Base-by-base conservation (phyloP, 805 yeast genomes). In the Wickerhamomyces bovis region DNA sequence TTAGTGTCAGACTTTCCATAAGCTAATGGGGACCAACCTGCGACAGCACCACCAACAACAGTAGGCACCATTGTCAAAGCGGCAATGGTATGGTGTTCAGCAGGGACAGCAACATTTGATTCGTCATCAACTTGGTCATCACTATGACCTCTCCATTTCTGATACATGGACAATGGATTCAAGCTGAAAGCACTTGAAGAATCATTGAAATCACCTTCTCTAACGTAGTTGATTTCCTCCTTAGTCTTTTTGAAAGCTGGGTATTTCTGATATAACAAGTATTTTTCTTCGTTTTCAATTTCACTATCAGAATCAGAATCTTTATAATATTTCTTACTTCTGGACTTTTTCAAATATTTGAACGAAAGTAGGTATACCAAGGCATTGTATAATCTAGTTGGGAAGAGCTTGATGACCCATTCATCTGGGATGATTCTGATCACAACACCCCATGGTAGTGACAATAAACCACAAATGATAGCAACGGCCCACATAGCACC, bases 401-500 rank as follows among this genome's bases (percentile, higher is more conserved):
- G 96, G 79, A 85, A 85, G 13, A 77, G 58, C 46, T 63, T 71
- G 46, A 74, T 72, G 1, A 79, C 83, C 85, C 89, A 80, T 48
- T 72, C 70, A 66, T 95, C 96, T 2, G 99, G 99, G 31, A 85
- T 72, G 11, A 84, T 73, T 62, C 99, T 78, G 39, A 92, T 76
- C 12, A 89, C 22, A 18, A 73, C 62, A 46, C 97, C 98, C 40
- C 80, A 75, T 0, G 98, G 97, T 38, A 94, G 67, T 15, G 96
- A 83, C 16, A 85, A 42, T 52, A 85, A 62, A 26, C 98, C 98
- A 68, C 95, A 80, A 23, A 85, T 59, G 6, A 92, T 66, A 0
- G 98, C 94, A 2, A 89, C 81, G 1, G 78, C 94, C 99, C 99
- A 95, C 85, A 83, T 81, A 1, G 80, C 80, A 8, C 85, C 85